Conservation (phyloP, 1,139 yeast genomes). For the Candida tropicalis region DNA sequence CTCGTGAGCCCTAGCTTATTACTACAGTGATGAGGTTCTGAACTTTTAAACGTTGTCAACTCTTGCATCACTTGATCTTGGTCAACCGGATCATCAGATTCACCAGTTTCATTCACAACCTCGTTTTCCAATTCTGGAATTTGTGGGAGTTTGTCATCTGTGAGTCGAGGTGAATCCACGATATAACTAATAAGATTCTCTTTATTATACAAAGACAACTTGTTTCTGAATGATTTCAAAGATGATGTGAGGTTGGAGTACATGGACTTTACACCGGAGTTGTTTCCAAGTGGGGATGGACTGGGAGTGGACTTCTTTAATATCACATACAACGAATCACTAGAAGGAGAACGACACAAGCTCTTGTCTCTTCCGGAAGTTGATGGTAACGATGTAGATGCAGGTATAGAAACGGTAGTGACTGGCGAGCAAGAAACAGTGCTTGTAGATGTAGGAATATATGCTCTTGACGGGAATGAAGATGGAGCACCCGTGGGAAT, state of each 20-base stretch:
- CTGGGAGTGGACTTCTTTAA: slow-evolving; percentile 6
- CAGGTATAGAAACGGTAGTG: slow-evolving; percentile 1
- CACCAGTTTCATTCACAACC: not conserved
- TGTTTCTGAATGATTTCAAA: slow-evolving; percentile 16
- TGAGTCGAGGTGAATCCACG: slow-evolving; percentile 23
- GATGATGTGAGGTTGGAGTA: slow-evolving; percentile 22
- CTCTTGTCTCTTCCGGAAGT: not conserved
- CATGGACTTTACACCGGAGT: slow-evolving; percentile 11
- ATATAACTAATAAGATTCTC: slow-evolving; percentile 12
- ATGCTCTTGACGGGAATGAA: not conserved
- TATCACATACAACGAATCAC: slow-evolving; percentile 12
- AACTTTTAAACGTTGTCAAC: slow-evolving; percentile 12
- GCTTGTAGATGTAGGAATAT: not conserved
- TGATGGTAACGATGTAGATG: slow-evolving; percentile 5
- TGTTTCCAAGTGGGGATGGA: not conserved
- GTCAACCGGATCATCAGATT: not conserved
- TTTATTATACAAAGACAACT: slow-evolving; percentile 9
- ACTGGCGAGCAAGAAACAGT: not conserved
- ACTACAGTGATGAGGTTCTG: not conserved
- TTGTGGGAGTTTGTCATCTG: slow-evolving; percentile 26
- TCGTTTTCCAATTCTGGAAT: not conserved
- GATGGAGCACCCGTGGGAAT: not conserved
- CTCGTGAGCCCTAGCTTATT: not conserved
- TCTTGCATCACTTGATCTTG: slow-evolving; percentile 12
- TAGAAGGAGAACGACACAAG: slow-evolving; percentile 9